Conservation (phyloP, 163 green algal genomes). For the Scenedesmus sp. region DNA sequence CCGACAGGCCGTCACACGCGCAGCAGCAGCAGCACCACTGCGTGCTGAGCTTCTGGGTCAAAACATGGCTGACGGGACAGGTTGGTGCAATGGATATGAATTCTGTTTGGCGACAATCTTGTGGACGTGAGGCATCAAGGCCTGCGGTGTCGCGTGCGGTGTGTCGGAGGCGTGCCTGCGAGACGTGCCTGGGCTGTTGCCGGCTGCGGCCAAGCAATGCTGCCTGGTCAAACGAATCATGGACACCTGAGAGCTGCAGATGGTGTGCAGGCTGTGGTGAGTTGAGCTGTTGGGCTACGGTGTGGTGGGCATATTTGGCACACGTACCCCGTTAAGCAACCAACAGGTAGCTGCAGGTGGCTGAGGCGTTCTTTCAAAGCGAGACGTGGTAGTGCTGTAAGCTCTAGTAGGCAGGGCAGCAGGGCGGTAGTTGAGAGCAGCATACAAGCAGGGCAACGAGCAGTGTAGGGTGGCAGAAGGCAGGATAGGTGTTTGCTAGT, state of each 20-base stretch:
- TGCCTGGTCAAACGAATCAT: background rate
- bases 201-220: background rate
- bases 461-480: background rate
- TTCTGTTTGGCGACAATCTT: background rate
- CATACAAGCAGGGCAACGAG: background rate
- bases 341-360: background rate
- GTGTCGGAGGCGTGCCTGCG: background rate
- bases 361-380: background rate
- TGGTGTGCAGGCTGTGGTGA: background rate
- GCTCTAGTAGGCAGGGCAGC: background rate
- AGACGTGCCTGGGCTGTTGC: background rate
- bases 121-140: background rate
- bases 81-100: background rate
- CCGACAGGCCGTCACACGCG: background rate
- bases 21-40: slow-evolving; percentile 22
- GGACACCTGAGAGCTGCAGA: background rate
- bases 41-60: background rate
- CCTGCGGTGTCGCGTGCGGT: background rate
- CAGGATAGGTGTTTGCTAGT: background rate
- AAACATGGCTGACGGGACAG: background rate
- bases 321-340: too few relatives aligned
- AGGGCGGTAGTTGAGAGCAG: background rate
- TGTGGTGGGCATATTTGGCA: too few relatives aligned
- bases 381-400: background rate
- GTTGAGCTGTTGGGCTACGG: background rate